A percentile compares a stretch with the other conserved stretches of the same genome.
These are phyloP conservation scores for Podospora sp. DNA, from an alignment of 495 filamentous ascomycete species.

Conservation along the genomic window DNA sequence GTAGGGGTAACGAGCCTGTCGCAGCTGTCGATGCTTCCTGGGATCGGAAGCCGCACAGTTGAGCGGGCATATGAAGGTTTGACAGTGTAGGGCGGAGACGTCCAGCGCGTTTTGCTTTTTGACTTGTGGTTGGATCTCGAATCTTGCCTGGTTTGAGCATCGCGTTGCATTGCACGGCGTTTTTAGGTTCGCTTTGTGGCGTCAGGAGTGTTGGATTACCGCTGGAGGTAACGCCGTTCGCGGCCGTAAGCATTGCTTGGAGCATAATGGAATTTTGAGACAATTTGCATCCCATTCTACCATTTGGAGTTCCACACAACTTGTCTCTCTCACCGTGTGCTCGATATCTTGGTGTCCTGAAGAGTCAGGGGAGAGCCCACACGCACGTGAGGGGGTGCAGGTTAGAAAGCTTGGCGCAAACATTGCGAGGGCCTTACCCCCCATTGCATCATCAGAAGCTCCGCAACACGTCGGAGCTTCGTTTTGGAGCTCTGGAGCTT, in stretches of 20 bases:
- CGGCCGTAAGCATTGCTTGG: not conserved
- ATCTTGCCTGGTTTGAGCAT: conserved; percentile 15
- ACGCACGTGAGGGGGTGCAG: not conserved
- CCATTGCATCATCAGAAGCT: conserved; percentile 37
- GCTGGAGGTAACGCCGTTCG: not conserved
- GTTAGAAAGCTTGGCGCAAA: not conserved
- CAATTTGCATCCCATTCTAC: not conserved
- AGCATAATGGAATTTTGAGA: not conserved
- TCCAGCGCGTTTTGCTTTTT: conserved; percentile 11
- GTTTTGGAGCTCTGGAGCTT: conserved; percentile 15
- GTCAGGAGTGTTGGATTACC: conserved; percentile 6
- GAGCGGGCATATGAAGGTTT: conserved; percentile 58
- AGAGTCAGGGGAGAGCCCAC: too few species aligned
- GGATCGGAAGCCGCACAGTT: conserved; percentile 60
- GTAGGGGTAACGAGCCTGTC: conserved; percentile 48
- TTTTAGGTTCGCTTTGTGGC: conserved; percentile 15
- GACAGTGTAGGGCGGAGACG: conserved; percentile 12
- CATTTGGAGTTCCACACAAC: not conserved
- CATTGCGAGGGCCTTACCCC: conserved; percentile 9
- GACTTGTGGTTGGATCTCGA: not conserved
- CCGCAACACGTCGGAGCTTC: conserved; percentile 16
- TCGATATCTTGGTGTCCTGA: too few species aligned
- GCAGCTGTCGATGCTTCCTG: conserved; percentile 58
- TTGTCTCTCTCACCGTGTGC: too few species aligned
- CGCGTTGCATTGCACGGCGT: conserved; percentile 25